Evolutionary conservation across 2,329 filamentous ascomycete species (phyloP), one percentile per base, ranked within the genome.

Genomic region (Malbranchea zuffiana): DNA sequence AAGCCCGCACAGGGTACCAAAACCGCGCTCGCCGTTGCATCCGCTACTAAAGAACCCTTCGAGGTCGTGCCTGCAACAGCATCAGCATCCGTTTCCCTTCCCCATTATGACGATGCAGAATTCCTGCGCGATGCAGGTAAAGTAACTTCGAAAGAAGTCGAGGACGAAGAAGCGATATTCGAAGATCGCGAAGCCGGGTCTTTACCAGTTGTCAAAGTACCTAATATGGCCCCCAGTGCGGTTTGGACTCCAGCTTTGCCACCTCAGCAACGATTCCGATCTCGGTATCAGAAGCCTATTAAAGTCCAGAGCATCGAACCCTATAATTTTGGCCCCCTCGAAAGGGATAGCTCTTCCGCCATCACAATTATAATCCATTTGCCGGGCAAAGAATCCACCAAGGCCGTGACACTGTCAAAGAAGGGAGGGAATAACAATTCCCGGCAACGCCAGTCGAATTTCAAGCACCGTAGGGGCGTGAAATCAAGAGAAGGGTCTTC

Each of bases 151-250:
- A 82, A 79, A 51, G 75, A 75, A 32, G 80, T 84, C 61, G 80
- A 81, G 4, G 81, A 85, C 45, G 78, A 82, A 2, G 82, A 86
- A 48, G 80, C 82, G 43, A 83, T 82, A 46, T 87, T 87, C 46
- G 82, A 84, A 52, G 80, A 85, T 51, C 80, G 82, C 50, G 80
- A 86, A 55, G 82, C 82, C 65, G 81, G 81, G 3, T 86, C 81
- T 5, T 60, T 84, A n/a, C 81, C 81, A 0, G 68, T 72, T 15
- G 75, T 86, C 16, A 72, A 71, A 37, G 61, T 86, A n/a, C 81
- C 81, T 5, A 66, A 69, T 31, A 69, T 69, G 39, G 69, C 70
- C 3, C 77, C 79, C 1, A 69, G 74, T 23, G 68, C 71, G 23
- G 72, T 75, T 11, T 83, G 78, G 77, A 66, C 70, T 39, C 71